Conservation (phyloP, 768 basidiomycete species). For the Cyathus striatus region DNA sequence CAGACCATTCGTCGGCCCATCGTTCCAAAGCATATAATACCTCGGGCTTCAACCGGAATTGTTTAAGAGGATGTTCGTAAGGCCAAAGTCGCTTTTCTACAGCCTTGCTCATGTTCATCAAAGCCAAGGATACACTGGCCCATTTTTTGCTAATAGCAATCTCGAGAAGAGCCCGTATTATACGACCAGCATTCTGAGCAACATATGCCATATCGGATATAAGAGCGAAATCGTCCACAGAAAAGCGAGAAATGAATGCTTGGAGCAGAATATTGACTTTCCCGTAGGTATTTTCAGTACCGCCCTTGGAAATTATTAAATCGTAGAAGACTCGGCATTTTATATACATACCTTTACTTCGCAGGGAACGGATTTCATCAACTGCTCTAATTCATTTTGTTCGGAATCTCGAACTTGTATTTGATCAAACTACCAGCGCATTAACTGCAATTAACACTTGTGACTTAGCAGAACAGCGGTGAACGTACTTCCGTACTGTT, state of each 20-base stretch:
- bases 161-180: constrained; percentile 90
- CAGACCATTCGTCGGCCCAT: constrained; percentile 78
- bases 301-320: constrained; percentile 60
- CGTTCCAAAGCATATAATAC: constrained; percentile 72
- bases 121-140: constrained; percentile 73
- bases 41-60: constrained; percentile 74
- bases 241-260: constrained; percentile 74
- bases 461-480: background rate
- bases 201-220: constrained; percentile 94
- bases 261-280: constrained; percentile 97
- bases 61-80: constrained; percentile 84
- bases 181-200: constrained; percentile 92
- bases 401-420: constrained; percentile 92
- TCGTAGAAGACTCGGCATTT: no score
- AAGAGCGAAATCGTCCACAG: constrained; percentile 92
- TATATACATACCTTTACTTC: constrained; percentile 59
- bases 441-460: background rate
- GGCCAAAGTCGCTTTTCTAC: constrained; percentile 93
- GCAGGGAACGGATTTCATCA: constrained; percentile 72
- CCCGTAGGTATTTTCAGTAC: constrained; percentile 44
- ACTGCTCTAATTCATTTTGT: constrained; percentile 67
- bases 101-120: constrained; percentile 91
- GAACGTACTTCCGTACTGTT: constrained; percentile 80
- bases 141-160: constrained; percentile 91
- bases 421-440: constrained; percentile 73